These are phyloP conservation scores for Saccharomyces pastorianus DNA, from an alignment of 1,139 yeast genomes.

Conservation along the genomic window DNA sequence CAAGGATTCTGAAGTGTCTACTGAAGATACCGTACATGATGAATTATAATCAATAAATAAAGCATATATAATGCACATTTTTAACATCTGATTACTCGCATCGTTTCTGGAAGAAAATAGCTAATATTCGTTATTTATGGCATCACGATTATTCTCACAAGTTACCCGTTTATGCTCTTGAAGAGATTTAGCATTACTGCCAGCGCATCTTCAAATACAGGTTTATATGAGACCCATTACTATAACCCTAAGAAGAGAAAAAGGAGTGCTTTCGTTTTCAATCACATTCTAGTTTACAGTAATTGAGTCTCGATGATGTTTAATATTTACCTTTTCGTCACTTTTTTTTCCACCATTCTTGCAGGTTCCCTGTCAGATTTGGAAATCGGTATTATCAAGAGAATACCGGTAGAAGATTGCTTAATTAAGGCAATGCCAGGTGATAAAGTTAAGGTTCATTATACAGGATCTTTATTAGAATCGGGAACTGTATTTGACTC, in stretches of 20 bases:
- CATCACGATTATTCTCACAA: background rate
- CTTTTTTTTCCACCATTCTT: slow-evolving; percentile 7
- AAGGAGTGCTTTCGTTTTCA: background rate
- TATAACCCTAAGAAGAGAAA: background rate
- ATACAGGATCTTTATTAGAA: slow-evolving; percentile 53
- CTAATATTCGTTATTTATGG: background rate
- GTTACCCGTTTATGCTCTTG: background rate
- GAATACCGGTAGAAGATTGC: slow-evolving; percentile 47
- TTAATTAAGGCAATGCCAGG: slow-evolving; percentile 49
- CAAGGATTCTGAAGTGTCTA: background rate
- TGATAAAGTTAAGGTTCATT: slow-evolving; percentile 63
- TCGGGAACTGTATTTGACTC: slow-evolving; percentile 71
- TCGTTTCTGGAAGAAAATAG: background rate
- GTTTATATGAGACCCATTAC: background rate
- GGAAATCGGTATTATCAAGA: slow-evolving; percentile 38
- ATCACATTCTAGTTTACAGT: background rate
- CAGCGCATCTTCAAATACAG: background rate
- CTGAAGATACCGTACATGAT: background rate
- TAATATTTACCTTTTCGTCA: slow-evolving; percentile 5
- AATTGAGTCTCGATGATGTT: slow-evolving; percentile 1
- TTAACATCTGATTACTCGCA: background rate
- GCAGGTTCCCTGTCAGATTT: slow-evolving; percentile 24
- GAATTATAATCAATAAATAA: background rate
- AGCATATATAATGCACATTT: background rate
- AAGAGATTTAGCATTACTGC: background rate